phyloP scores from a whole-genome alignment of 2,329 filamentous ascomycete genomes.

The Harringtonia lauricola region DNA sequence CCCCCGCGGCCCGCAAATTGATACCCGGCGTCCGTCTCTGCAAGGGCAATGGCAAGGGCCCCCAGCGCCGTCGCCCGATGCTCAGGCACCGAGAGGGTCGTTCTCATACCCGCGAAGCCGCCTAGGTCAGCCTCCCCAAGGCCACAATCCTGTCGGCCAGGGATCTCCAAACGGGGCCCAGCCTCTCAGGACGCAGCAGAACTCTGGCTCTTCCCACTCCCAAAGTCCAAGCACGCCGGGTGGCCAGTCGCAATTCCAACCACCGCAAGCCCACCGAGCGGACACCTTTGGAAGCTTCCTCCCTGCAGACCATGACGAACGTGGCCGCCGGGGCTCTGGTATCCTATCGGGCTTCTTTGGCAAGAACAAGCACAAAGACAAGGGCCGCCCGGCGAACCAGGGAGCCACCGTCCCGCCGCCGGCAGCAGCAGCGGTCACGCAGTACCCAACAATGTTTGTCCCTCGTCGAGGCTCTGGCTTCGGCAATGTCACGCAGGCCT shows the following conservation, averaged over 20 bases:
- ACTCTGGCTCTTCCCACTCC: too few relatives aligned
- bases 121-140: too few relatives aligned
- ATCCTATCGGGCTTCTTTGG: constrained; percentile 9
- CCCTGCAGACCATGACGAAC: not conserved
- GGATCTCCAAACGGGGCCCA: too few relatives aligned
- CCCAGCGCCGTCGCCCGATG: not conserved
- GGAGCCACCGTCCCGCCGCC: not conserved
- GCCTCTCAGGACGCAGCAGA: not conserved
- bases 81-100: not conserved
- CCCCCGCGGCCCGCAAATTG: too few relatives aligned
- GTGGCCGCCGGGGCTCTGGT: not conserved
- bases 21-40: too few relatives aligned
- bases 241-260: not conserved
- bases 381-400: not conserved
- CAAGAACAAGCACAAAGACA: constrained; percentile 7
- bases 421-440: not conserved
- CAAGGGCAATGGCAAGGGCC: too few relatives aligned
- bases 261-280: not conserved
- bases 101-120: too few relatives aligned
- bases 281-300: constrained; percentile 7
- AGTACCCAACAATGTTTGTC: too few relatives aligned
- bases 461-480: too few relatives aligned
- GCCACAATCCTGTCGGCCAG: not conserved
- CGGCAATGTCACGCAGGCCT: too few relatives aligned
- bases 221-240: too few relatives aligned